These are phyloP conservation scores for Coprinopsis strossmayeri DNA, from an alignment of 768 basidiomycete species.

Conservation along the genomic window DNA sequence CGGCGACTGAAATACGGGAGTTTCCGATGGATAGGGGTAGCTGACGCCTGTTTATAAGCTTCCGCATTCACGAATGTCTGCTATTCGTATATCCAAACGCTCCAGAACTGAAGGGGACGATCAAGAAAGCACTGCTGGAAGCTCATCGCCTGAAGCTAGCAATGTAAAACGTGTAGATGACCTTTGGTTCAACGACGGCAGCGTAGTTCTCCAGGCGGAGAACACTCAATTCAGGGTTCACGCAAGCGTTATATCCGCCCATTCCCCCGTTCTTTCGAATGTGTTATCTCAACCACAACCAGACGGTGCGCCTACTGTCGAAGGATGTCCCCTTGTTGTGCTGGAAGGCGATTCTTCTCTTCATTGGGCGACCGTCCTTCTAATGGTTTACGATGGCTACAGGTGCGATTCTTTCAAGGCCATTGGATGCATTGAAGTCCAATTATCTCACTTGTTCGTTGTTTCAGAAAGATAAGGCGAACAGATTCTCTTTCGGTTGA, in stretches of 20 bases:
- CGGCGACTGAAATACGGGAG: too few species aligned
- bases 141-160: too few species aligned
- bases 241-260: slow-evolving; percentile 5
- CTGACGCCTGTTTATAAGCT: too few species aligned
- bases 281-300: slow-evolving; percentile 4
- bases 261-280: slow-evolving; percentile 6
- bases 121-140: too few species aligned
- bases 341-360: not conserved
- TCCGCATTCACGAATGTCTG: too few species aligned
- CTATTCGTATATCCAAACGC: too few species aligned
- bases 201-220: slow-evolving; percentile 10
- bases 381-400: not conserved
- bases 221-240: slow-evolving; percentile 10
- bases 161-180: too few species aligned
- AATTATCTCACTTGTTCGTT: too few species aligned
- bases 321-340: not conserved
- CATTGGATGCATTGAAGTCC: not conserved
- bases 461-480: too few species aligned
- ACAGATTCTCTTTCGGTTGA: too few species aligned
- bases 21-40: too few species aligned
- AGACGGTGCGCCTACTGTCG: not conserved
- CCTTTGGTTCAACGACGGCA: slow-evolving; percentile 14
- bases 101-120: too few species aligned
- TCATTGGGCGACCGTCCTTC: not conserved
- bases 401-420: not conserved